Conservation (phyloP, 768 basidiomycete species). For the Lentinula raphanica region DNA sequence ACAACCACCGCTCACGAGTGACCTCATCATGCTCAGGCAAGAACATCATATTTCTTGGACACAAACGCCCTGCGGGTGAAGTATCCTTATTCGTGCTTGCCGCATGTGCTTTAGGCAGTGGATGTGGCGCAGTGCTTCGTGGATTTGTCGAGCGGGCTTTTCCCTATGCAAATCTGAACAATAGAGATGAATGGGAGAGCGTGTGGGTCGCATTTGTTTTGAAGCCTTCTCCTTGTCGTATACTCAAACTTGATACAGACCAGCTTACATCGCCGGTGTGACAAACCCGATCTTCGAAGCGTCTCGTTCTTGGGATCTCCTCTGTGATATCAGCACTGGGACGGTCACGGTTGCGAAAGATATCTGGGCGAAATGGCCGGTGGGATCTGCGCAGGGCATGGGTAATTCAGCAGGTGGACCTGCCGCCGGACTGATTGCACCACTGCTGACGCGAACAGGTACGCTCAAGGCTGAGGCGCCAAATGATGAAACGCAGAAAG, state of each 20-base stretch:
- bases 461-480: conserved; percentile 63
- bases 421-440: conserved; percentile 16
- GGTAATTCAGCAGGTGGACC: conserved; percentile 15
- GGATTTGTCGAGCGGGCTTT: conserved; percentile 91
- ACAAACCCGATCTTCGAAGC: conserved; percentile 96
- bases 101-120: conserved; percentile 89
- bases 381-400: conserved; percentile 32
- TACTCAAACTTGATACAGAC: conserved; percentile 34
- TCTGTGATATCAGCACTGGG: conserved; percentile 87
- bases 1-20: no score
- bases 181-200: conserved; percentile 84
- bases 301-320: conserved; percentile 83
- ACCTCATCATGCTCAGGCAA: conserved; percentile 35
- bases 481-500: conserved; percentile 58
- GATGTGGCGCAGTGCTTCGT: conserved; percentile 76
- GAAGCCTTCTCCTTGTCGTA: background rate
- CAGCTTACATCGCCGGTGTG: conserved; percentile 94
- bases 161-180: conserved; percentile 89
- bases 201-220: conserved; percentile 52
- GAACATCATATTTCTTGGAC: conserved; percentile 92
- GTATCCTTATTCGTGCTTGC: conserved; percentile 91
- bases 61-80: conserved; percentile 82
- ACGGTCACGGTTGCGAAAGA: conserved; percentile 86
- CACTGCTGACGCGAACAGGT: conserved; percentile 50
- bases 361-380: conserved; percentile 56